These are phyloP conservation scores for Melocanna baccifera DNA, from an alignment of 176 grass and related monocot genomes.

Conservation along the genomic window DNA sequence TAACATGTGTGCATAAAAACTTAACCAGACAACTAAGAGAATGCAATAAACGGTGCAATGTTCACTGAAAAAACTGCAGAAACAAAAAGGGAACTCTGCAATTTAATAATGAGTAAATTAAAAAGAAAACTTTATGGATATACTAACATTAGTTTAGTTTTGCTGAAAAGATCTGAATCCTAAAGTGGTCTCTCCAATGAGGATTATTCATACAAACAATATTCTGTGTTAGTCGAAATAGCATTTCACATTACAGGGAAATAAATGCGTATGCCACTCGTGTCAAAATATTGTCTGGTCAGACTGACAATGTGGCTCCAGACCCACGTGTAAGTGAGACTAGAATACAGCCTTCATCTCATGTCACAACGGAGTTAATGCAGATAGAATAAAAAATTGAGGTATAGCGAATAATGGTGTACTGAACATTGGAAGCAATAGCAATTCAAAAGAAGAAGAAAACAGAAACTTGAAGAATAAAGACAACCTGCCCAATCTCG, in stretches of 20 bases:
- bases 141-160: neutral
- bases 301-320: neutral
- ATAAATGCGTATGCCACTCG: neutral
- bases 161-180: neutral
- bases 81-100: neutral
- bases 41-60: neutral
- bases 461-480: neutral
- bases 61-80: neutral
- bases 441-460: neutral
- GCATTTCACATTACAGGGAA: neutral
- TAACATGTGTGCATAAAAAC: neutral
- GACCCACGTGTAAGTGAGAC: neutral
- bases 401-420: neutral
- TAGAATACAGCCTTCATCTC: neutral
- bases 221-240: neutral
- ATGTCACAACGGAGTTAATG: neutral
- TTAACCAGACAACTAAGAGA: neutral
- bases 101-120: neutral
- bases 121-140: neutral
- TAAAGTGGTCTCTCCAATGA: neutral
- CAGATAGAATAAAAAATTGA: neutral
- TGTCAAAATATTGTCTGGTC: neutral
- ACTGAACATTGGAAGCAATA: neutral
- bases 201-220: neutral
- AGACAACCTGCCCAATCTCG: constrained; percentile 75